A percentile compares a stretch with the other conserved stretches of the same genome.
These are phyloP conservation scores for Fusarium piperis DNA, from an alignment of 2,329 filamentous ascomycete genomes.

Conservation along the genomic window DNA sequence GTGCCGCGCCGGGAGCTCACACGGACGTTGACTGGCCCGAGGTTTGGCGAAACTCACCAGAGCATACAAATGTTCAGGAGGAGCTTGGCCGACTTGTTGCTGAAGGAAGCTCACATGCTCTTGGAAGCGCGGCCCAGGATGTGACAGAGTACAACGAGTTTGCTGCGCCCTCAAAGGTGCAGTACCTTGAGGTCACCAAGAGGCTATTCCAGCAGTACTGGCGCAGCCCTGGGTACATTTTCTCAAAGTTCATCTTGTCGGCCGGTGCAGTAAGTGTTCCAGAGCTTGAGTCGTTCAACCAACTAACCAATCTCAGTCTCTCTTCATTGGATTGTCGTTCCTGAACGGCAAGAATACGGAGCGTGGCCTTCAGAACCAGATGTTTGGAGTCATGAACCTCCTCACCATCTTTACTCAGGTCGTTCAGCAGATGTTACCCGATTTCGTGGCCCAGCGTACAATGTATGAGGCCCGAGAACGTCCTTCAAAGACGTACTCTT, in stretches of 20 bases:
- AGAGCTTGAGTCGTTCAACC: accelerated
- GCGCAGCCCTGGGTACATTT: constrained; percentile 67
- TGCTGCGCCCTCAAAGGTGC: constrained; percentile 43
- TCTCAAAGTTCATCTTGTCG: constrained; percentile 58
- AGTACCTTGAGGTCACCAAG: constrained; percentile 51
- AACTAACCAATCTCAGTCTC: constrained; percentile 31
- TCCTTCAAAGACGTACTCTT: constrained; percentile 74
- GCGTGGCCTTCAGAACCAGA: constrained; percentile 75
- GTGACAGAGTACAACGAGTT: constrained; percentile 43
- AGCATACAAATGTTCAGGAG: constrained; percentile 45
- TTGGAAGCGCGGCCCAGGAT: not conserved
- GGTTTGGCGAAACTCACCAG: constrained; percentile 48
- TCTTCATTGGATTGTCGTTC: constrained; percentile 78
- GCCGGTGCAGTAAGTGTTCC: constrained; percentile 44
- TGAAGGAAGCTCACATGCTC: not conserved
- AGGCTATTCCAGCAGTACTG: constrained; percentile 48
- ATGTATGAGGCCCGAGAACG: constrained; percentile 77
- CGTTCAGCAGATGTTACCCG: constrained; percentile 74
- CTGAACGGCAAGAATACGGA: constrained; percentile 67
- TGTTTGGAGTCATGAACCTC: constrained; percentile 78
- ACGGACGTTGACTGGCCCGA: constrained; percentile 51
- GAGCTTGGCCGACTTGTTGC: constrained; percentile 46
- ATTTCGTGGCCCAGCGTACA: constrained; percentile 74
- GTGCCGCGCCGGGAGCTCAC: constrained; percentile 60
- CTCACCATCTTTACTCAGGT: constrained; percentile 74